A percentile compares a stretch with the other conserved stretches of the same genome.
Evolutionary conservation across 306 rosid genomes (phyloP).

Genomic region (Prunus persica): Prunus_persica_NCBIv2 NC_034009.1:34136501-34137000

Average conservation of each 20-base stretch:
- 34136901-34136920: neutral
- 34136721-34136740: conserved; percentile 91
- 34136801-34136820: conserved; percentile 95
- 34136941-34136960: conserved; percentile 5
- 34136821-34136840: conserved; percentile 96
- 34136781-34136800: conserved; percentile 81
- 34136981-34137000: conserved; percentile 80
- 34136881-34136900: neutral
- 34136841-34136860: conserved; percentile 71
- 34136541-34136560: conserved; percentile 9
- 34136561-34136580: neutral
- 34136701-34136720: conserved; percentile 93
- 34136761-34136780: conserved; percentile 80
- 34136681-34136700: conserved; percentile 69
- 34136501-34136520: neutral
- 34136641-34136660: conserved; percentile 61
- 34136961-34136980: conserved; percentile 92
- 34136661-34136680: conserved; percentile 95
- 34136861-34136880: conserved; percentile 59
- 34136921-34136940: neutral
- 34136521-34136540: conserved; percentile 18
- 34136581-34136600: neutral
- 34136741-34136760: conserved; percentile 86
- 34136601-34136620: neutral
- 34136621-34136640: conserved; percentile 26